Percentiles rank a stretch among this genome's conserved stretches.
Evolutionary conservation across 345 rosid species (phyloP).

Genomic region (Anastatica hierochuntica): DNA sequence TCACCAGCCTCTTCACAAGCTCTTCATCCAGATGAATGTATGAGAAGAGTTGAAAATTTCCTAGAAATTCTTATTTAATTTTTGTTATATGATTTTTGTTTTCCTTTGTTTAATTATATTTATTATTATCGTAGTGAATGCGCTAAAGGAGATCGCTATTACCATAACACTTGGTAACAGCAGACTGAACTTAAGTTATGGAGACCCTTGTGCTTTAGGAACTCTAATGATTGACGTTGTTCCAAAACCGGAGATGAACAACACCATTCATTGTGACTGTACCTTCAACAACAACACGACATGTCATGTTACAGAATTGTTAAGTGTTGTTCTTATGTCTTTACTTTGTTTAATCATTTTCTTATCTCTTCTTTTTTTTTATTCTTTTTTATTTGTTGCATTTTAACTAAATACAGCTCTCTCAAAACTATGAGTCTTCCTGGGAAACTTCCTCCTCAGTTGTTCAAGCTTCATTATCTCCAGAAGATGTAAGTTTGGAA

Average conservation of each 20-base stretch:
- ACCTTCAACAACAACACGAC: background rate
- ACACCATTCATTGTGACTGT: constrained; percentile 1
- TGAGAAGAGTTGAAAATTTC: background rate
- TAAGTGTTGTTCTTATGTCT: background rate
- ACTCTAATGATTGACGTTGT: background rate
- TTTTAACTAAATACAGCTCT: background rate
- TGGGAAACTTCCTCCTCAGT: constrained; percentile 9
- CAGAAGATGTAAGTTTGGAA: background rate
- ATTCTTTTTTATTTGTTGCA: background rate
- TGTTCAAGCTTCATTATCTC: background rate
- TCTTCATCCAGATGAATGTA: constrained; percentile 18
- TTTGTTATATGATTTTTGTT: background rate
- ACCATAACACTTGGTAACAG: constrained; percentile 17
- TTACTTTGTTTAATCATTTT: background rate
- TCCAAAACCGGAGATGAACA: background rate
- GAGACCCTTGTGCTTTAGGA: constrained; percentile 8
- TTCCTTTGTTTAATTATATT: too few relatives aligned
- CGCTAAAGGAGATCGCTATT: constrained; percentile 8
- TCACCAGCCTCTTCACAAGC: background rate
- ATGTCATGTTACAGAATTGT: constrained; percentile 20
- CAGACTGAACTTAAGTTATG: background rate
- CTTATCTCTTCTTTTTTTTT: background rate
- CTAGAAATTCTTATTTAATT: too few relatives aligned
- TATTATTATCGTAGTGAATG: constrained; percentile 1
- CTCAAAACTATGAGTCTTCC: background rate